phyloP scores from a whole-genome alignment of 2,329 filamentous ascomycete genomes.

The Alternaria sp. region DNA sequence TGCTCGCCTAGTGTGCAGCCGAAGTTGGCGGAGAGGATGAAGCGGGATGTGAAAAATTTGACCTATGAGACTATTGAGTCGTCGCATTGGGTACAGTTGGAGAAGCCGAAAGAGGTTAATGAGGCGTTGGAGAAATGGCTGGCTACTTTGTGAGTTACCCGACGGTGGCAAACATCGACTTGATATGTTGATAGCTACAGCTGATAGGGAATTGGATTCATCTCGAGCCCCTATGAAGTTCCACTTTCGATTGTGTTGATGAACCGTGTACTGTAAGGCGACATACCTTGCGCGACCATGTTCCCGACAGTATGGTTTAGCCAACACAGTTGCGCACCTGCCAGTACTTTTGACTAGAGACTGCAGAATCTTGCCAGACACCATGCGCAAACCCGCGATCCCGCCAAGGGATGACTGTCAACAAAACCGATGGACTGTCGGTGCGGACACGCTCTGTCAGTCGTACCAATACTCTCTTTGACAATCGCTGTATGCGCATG shows the following conservation, averaged over 20 bases:
- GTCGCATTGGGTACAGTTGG: slow-evolving; percentile 36
- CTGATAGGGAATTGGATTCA: background rate
- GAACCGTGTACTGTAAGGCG: background rate
- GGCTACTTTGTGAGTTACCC: background rate
- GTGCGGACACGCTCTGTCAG: background rate
- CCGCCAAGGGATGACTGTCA: background rate
- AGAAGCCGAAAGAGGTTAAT: slow-evolving; percentile 34
- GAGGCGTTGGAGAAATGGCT: slow-evolving; percentile 34
- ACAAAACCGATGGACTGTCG: background rate
- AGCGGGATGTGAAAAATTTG: slow-evolving; percentile 46
- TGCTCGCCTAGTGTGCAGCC: slow-evolving; percentile 43
- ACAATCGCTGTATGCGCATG: background rate
- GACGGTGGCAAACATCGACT: background rate
- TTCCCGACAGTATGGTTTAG: background rate
- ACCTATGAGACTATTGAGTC: slow-evolving; percentile 54
- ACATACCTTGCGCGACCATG: background rate
- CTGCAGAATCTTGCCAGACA: background rate
- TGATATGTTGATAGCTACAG: background rate
- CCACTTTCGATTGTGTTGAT: background rate
- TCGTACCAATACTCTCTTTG: background rate
- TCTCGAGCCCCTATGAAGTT: too few species aligned
- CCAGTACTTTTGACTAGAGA: background rate
- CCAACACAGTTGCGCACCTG: background rate
- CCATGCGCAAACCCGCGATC: background rate
- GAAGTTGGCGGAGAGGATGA: slow-evolving; percentile 45